Percentiles rank a stretch among this genome's conserved stretches.
Evolutionary conservation across 1,139 yeast species (phyloP).

Genomic region (Candida pseudoviswanathii): DNA sequence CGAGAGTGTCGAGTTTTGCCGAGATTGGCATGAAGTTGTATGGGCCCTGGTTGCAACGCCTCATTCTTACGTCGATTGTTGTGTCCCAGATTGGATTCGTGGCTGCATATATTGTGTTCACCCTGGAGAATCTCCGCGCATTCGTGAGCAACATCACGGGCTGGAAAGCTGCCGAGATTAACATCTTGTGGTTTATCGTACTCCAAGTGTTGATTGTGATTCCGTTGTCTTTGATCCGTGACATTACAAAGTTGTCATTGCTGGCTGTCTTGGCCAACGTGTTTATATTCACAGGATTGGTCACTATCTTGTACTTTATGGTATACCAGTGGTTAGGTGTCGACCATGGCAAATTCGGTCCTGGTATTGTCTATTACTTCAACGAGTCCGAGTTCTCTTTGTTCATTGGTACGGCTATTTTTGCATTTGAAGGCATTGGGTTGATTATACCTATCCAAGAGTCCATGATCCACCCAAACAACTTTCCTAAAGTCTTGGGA

Average conservation of each 20-base stretch:
- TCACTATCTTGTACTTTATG: slow-evolving; percentile 77
- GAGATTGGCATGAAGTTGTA: slow-evolving; percentile 79
- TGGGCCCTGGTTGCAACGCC: slow-evolving; percentile 68
- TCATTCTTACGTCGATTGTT: slow-evolving; percentile 76
- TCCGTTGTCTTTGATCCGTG: slow-evolving; percentile 85
- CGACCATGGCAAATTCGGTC: slow-evolving; percentile 46
- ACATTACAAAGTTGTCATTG: slow-evolving; percentile 82
- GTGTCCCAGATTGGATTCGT: slow-evolving; percentile 93
- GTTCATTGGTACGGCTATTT: slow-evolving; percentile 92
- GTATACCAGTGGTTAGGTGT: slow-evolving; percentile 49
- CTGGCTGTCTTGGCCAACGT: slow-evolving; percentile 88
- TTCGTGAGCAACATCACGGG: slow-evolving; percentile 52
- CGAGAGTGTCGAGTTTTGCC: slow-evolving; percentile 78
- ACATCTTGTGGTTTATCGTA: slow-evolving; percentile 53
- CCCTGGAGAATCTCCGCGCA: slow-evolving; percentile 81
- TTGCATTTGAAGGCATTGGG: slow-evolving; percentile 97
- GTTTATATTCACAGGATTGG: slow-evolving; percentile 80
- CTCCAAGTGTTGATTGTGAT: slow-evolving; percentile 69
- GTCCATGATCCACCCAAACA: slow-evolving; percentile 81
- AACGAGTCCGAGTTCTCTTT: slow-evolving; percentile 75
- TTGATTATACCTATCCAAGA: slow-evolving; percentile 92
- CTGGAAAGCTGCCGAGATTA: slow-evolving; percentile 28
- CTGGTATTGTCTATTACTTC: slow-evolving; percentile 50
- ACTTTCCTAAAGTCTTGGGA: slow-evolving; percentile 69
- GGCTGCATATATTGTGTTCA: slow-evolving; percentile 91